A percentile compares a stretch with the other conserved stretches of the same genome.
These are phyloP conservation scores for Malassezia vespertilionis DNA, from an alignment of 1,284 basidiomycete genomes.

Conservation along the genomic window DNA sequence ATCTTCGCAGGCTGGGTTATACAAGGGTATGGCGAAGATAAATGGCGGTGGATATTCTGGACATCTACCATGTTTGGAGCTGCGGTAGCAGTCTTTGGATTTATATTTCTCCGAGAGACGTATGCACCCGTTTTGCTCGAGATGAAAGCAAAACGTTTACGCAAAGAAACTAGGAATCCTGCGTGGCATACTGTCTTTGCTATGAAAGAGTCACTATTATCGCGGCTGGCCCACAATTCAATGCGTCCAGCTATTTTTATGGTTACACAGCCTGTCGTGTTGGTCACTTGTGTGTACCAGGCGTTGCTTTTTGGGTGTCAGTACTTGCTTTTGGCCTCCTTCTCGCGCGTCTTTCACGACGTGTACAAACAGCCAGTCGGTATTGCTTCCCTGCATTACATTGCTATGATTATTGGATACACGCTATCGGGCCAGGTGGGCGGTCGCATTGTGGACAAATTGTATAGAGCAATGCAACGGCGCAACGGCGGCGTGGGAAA, in stretches of 20 bases:
- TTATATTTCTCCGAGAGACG: slow-evolving; percentile 40
- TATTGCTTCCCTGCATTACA: slow-evolving; percentile 58
- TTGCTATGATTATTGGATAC: slow-evolving; percentile 52
- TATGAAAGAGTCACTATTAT: slow-evolving; percentile 35
- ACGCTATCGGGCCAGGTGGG: slow-evolving; percentile 53
- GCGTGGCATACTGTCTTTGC: slow-evolving; percentile 31
- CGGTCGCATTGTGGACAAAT: slow-evolving; percentile 54
- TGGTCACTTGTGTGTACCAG: slow-evolving; percentile 52
- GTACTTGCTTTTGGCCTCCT: slow-evolving; percentile 57
- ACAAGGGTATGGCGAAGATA: slow-evolving; percentile 14
- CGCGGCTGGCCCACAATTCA: slow-evolving; percentile 47
- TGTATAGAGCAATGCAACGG: slow-evolving; percentile 54
- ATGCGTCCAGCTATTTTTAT: slow-evolving; percentile 52
- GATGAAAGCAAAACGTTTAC: slow-evolving; percentile 48
- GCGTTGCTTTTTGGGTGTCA: slow-evolving; percentile 44
- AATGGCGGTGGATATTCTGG: slow-evolving; percentile 34
- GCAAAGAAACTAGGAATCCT: slow-evolving; percentile 48
- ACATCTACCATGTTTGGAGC: slow-evolving; percentile 27
- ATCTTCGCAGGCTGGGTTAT: slow-evolving; percentile 27
- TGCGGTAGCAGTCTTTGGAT: slow-evolving; percentile 23
- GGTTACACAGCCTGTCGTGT: slow-evolving; percentile 51
- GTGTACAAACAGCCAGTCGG: slow-evolving; percentile 50
- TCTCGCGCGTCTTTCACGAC: slow-evolving; percentile 55
- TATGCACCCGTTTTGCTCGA: slow-evolving; percentile 44
- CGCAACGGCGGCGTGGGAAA: slow-evolving; percentile 54